Evolutionary conservation across 73 alveolate species (phyloP).

Genomic region (Paramecium primaurelia): DNA sequence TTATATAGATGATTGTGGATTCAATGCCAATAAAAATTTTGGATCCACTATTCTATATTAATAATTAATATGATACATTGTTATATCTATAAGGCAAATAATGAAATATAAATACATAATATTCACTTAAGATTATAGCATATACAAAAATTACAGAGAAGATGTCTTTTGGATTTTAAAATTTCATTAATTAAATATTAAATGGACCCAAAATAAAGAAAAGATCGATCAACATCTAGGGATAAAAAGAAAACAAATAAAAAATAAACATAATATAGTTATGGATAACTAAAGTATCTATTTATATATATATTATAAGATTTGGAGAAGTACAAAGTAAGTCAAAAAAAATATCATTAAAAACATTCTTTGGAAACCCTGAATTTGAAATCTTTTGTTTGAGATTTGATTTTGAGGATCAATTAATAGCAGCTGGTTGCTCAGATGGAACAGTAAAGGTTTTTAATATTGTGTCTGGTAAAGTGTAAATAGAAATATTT

Average conservation of each 20-base stretch:
- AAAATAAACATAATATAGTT: neutral
- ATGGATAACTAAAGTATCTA: conserved; percentile 23
- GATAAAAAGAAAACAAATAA: neutral
- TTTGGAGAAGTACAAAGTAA: conserved; percentile 44
- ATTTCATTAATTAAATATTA: neutral
- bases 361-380: conserved; percentile 54
- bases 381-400: conserved; percentile 67
- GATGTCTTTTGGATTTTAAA: neutral
- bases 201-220: neutral
- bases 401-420: conserved; percentile 77
- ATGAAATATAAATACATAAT: conserved; percentile 19
- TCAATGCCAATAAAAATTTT: neutral
- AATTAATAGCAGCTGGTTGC: conserved; percentile 76
- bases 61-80: neutral
- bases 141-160: conserved; percentile 16
- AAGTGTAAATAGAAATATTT: neutral
- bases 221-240: neutral
- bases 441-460: conserved; percentile 80
- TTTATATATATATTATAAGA: neutral
- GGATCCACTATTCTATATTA: neutral
- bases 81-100: neutral
- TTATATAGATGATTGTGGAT: neutral
- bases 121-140: neutral
- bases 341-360: conserved; percentile 28
- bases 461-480: conserved; percentile 78